Evolutionary conservation across 2,329 filamentous ascomycete genomes (phyloP), one percentile per base, ranked within the genome.

Genomic region (Boeremia exigua): DNA sequence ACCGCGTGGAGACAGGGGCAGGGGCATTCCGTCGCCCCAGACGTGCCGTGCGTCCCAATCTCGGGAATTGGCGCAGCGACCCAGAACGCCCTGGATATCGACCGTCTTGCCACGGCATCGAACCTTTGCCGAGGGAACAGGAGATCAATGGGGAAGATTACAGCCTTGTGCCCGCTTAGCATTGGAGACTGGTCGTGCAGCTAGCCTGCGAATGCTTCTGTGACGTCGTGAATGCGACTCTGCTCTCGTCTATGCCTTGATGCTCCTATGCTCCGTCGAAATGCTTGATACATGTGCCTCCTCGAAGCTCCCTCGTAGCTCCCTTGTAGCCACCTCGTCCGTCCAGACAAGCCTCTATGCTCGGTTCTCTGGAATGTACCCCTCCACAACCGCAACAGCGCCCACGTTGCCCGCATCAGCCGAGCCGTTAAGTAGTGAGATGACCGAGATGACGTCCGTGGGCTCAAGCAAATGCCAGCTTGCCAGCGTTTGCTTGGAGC

Each of bases 401-500:
- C 76, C 76, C 23, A 73, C 70, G 39, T 76, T 78, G 19, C 73
- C 74, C 36, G 70, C 74, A 57, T 78, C 76, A 6, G 74, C 68
- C n/a, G 69, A 79, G 51, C 78, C 82, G 60, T 84, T 84, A n/a
- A 86, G 76, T 61, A 83, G 70, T 25, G 80, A 79, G 33, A 86
- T 76, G 19, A 80, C 79, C 30, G 90, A 88, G 65, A 98, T 88
- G 51, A 98, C 92, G 74, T 98, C 93, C 54, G 87, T 81, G 0
- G 95, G 92, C 74, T 97, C 93, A 8, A 96, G 82, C 10, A 98
- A 79, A 75, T 97, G 93, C 88, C 91, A 97, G 64, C 87, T 88
- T 14, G 95, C 95, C 51, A 96, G 81, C 2, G 95, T 98, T 69
- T 92, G 88, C 81, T 97, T 97, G 51, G 89, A 93, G 76, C 90